Evolutionary conservation across 768 basidiomycete species (phyloP), one percentile per base, ranked within the genome.

Genomic region (Tricholomella constricta): DNA sequence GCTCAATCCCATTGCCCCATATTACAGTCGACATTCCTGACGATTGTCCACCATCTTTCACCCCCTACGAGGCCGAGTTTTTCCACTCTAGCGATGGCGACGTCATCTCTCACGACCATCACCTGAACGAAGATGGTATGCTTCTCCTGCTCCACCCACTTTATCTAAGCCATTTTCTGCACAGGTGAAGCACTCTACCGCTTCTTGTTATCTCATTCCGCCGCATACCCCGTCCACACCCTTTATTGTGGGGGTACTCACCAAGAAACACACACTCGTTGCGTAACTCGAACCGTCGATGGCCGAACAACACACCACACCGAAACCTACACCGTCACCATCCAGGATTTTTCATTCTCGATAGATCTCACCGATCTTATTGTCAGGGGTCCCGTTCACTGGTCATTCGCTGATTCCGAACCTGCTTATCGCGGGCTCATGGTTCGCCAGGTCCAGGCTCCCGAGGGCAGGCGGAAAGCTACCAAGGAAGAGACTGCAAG

Each of bases 121-220:
- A 86, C 62, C 65, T 88, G 42, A 89, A 89, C 52, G 68, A 77
- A 45, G 85, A 88, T 58, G 85, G 86, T 67, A 73, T 49, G 22
- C 20, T 42, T 27, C 27, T 0, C 36, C 25, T 26, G 3, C 23
- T 15, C 14, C 1, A 91, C 31, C 23, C 36, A 89, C 48, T 41
- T 51, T 32, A 36, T 15, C 17, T 20, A 34, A 48, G 14, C 36
- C 47, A 36, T 50, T 43, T 47, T 25, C n/a, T 43, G 23, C 51
- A 9, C 49, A 86, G 86, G 86, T 26, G 85, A 86, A 61, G 83
- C 84, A 0, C 72, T 89, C 19, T 87, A 85, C 62, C 79, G 86
- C 43, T 89, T 88, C 66, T 64, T 89, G 3, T 74, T 86, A 19
- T 72, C 74, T 6, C 81, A 85, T 40, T 72, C 85, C 1, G 65